Base-by-base conservation (phyloP, 2,329 filamentous ascomycete genomes). In the Phialocephala subalpina region DNA sequence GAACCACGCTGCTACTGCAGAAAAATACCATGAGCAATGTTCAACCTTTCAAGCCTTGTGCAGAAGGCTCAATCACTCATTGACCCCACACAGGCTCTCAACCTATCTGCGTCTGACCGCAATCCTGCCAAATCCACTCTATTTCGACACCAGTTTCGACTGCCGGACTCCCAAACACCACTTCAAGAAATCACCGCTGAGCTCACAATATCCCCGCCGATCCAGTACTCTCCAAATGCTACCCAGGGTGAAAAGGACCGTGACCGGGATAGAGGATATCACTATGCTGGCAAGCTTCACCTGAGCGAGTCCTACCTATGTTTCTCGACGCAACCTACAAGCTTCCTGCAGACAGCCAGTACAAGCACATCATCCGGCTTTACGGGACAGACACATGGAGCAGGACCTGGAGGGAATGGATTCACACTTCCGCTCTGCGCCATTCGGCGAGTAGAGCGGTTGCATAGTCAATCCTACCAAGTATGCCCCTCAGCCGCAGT, bases 181-280 rank as follows among this genome's bases (percentile, higher is more conserved):
- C 86, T 98, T 65, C 94, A 97, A 81, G 96, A 99, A 83, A 97
- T 99, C 81, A 94, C 92, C 67, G 94, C 96, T 76, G 96, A 99
- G 83, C 88, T 99, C 67, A 97, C 94, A 64, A 92, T 99, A 66
- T 90, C 91, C 63, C 89, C 87, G 68, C 87, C 88, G 70, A 69
- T 72, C 11, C 61, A 69, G 45, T 76, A 76, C 61, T 67, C 72
- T n/a, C 71, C 76, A 60, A 92, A 90, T 79, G 86, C 83, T 72
- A 89, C 86, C 67, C 87, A 90, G 58, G 90, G 90, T 67, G 92
- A 93, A 73, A 90, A 90, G 78, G 86, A 90, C 70, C 87, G 87
- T 71, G 84, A 86, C 64, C 73, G 81, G 63, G 89, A 90, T 65
- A 85, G 87, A 73, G 93, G 93, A 72, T 97, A 92, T 80, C 92